These are phyloP conservation scores for Malassezia arunalokei DNA, from an alignment of 1,284 basidiomycete species.

Conservation along the genomic window DNA sequence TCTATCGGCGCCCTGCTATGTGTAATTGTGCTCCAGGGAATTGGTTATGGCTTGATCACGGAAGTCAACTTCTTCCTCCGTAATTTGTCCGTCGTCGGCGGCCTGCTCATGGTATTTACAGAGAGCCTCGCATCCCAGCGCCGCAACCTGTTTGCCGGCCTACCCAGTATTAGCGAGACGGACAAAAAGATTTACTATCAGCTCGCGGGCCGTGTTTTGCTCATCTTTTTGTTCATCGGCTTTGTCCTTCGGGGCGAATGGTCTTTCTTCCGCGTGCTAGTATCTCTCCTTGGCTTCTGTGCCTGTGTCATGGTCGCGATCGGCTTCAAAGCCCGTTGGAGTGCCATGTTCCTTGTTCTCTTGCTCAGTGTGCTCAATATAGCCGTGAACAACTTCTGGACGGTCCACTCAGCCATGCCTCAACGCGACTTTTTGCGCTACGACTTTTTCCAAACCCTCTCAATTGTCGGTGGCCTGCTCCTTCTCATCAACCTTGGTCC, in stretches of 20 bases:
- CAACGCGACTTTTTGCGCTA: conserved; percentile 83
- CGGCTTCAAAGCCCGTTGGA: conserved; percentile 99
- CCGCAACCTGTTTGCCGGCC: conserved; percentile 69
- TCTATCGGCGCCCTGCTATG: conserved; percentile 75
- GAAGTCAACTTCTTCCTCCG: conserved; percentile 99
- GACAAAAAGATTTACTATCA: conserved; percentile 99
- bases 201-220: conserved; percentile 84
- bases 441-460: conserved; percentile 50
- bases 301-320: conserved; percentile 94
- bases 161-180: conserved; percentile 74
- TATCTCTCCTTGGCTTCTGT: conserved; percentile 56
- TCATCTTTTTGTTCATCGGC: conserved; percentile 98
- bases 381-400: conserved; percentile 98
- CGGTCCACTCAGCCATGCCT: conserved; percentile 74
- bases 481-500: conserved; percentile 97
- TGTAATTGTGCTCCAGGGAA: conserved; percentile 83
- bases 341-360: conserved; percentile 87
- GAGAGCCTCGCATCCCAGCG: conserved; percentile 70
- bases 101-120: conserved; percentile 92
- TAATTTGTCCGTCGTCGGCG: conserved; percentile 80
- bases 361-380: conserved; percentile 90
- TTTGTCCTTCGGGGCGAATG: conserved; percentile 90
- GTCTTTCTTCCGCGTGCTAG: conserved; percentile 69
- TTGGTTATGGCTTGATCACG: conserved; percentile 87
- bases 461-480: conserved; percentile 92